These are phyloP conservation scores for Paramecium primaurelia DNA, from an alignment of 73 alveolate genomes.

Conservation along the genomic window DNA sequence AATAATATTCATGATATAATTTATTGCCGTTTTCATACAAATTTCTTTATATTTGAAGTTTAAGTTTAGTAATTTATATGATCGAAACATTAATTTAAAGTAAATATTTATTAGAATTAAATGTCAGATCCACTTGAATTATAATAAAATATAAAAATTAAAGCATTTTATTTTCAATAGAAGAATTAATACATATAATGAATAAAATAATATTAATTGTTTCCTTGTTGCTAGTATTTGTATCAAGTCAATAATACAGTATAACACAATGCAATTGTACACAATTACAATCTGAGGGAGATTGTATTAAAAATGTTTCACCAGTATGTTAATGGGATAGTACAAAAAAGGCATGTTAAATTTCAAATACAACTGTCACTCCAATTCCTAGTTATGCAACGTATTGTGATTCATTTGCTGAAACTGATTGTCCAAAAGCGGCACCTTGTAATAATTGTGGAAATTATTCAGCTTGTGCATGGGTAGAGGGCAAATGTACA, in stretches of 20 bases:
- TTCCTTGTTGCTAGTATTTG: not conserved
- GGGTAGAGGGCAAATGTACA: not conserved
- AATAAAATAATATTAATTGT: too few relatives aligned
- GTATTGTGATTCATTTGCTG: not conserved
- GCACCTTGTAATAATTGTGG: not conserved
- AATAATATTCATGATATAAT: too few relatives aligned
- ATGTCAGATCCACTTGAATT: too few relatives aligned
- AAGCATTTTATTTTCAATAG: too few relatives aligned
- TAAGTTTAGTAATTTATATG: too few relatives aligned
- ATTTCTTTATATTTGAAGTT: too few relatives aligned
- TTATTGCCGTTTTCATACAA: too few relatives aligned
- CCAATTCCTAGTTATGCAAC: not conserved
- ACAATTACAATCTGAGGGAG: not conserved
- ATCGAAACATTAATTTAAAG: too few relatives aligned
- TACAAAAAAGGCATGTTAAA: not conserved
- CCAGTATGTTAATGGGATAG: not conserved
- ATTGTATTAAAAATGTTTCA: not conserved
- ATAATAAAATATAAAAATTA: too few relatives aligned
- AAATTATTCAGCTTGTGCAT: not conserved
- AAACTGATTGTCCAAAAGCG: not conserved
- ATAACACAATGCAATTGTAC: not conserved
- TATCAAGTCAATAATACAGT: not conserved
- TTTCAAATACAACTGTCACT: not conserved
- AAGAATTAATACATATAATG: too few relatives aligned
- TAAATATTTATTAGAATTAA: too few relatives aligned